These are phyloP conservation scores for Caryopteris hybrid DNA, from an alignment of 305 asterid species.

Conservation along the genomic window DNA sequence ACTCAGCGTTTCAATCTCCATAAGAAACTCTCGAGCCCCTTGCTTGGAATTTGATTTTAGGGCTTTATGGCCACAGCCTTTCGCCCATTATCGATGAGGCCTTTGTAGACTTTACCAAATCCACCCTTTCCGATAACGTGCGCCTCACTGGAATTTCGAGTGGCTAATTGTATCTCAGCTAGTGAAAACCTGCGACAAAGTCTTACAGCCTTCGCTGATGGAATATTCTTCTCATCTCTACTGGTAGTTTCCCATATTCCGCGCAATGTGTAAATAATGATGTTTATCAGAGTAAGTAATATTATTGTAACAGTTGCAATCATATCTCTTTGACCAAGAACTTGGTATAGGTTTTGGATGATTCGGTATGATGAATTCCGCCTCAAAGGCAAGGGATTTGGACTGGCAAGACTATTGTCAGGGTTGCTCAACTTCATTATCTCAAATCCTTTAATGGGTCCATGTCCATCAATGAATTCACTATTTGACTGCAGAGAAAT, in stretches of 20 bases:
- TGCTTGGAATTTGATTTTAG: too few species aligned
- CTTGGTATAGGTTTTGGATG: not conserved
- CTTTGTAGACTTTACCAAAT: too few species aligned
- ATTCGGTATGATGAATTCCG: not conserved
- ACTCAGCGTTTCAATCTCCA: too few species aligned
- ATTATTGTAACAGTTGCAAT: not conserved
- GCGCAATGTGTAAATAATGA: not conserved
- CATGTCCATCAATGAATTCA: slow-evolving; percentile 11
- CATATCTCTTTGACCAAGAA: slow-evolving; percentile 2
- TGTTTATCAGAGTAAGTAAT: not conserved
- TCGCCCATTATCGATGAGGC: too few species aligned
- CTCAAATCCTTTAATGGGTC: slow-evolving; percentile 41
- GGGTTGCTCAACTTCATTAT: slow-evolving; percentile 43
- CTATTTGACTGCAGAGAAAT: slow-evolving; percentile 25
- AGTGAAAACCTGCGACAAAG: not conserved
- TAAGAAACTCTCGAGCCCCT: too few species aligned
- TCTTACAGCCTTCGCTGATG: not conserved
- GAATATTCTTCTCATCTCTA: not conserved
- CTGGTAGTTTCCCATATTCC: not conserved
- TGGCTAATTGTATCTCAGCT: not conserved
- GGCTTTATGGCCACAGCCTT: too few species aligned
- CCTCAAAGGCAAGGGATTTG: not conserved
- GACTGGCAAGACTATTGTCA: too few species aligned
- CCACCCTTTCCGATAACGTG: not conserved
- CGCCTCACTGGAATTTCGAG: not conserved